A percentile compares a stretch with the other conserved stretches of the same genome.
phyloP scores from a whole-genome alignment of 768 basidiomycete species.

The Cantharellus cinnabarinus region DNA sequence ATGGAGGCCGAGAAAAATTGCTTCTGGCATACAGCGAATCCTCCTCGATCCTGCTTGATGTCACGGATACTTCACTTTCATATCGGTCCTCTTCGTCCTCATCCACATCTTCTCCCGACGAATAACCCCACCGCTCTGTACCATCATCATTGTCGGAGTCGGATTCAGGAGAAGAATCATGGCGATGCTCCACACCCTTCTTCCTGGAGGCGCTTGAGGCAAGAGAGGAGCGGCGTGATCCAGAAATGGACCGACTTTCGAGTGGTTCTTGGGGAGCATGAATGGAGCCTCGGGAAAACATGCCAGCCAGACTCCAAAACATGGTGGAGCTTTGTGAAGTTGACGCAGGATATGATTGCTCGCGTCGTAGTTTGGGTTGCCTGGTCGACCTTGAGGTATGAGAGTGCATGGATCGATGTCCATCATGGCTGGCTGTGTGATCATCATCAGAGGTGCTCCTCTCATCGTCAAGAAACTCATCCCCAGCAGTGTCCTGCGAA shows the following conservation, averaged over 20 bases:
- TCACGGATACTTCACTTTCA: constrained; percentile 9
- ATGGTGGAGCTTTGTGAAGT: constrained; percentile 15
- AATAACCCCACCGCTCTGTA: constrained; percentile 83
- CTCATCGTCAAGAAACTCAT: not conserved
- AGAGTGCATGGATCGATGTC: constrained; percentile 4
- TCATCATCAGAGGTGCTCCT: constrained; percentile 2
- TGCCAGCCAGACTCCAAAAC: constrained; percentile 4
- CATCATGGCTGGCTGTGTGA: constrained; percentile 15
- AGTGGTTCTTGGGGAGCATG: not conserved
- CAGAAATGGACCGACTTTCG: constrained; percentile 31
- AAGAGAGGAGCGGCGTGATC: constrained; percentile 38
- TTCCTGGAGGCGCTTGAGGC: constrained; percentile 9
- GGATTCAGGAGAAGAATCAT: not conserved
- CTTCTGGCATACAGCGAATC: constrained; percentile 33
- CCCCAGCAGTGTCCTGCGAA: not conserved
- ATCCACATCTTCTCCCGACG: constrained; percentile 40
- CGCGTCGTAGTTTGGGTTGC: not conserved
- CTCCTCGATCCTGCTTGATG: constrained; percentile 15
- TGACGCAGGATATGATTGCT: constrained; percentile 12
- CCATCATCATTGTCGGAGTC: constrained; percentile 33
- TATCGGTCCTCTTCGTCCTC: constrained; percentile 26
- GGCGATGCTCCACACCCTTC: not conserved
- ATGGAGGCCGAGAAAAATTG: constrained; percentile 48
- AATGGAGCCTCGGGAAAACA: constrained; percentile 3
- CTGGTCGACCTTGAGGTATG: not conserved